Percentiles rank a stretch among this genome's conserved stretches.
phyloP scores from a whole-genome alignment of 768 basidiomycete genomes.

The Hirschioporus abietinus region DNA sequence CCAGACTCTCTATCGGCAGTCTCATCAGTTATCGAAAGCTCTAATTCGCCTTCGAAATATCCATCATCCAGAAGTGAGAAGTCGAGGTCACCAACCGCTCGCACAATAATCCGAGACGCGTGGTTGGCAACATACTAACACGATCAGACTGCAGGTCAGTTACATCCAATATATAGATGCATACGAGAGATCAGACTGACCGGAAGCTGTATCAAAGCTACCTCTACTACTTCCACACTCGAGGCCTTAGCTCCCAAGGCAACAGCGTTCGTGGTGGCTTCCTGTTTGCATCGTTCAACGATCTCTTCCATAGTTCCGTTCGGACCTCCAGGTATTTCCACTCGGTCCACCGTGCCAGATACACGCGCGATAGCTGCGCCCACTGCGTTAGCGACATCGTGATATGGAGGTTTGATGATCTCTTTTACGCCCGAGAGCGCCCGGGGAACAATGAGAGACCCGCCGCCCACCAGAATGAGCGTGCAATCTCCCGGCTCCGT shows the following conservation, averaged over 20 bases:
- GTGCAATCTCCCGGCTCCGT: conserved; percentile 52
- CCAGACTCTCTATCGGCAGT: background rate
- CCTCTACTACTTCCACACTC: conserved; percentile 48
- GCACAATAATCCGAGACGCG: conserved; percentile 51
- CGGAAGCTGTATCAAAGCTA: conserved; percentile 49
- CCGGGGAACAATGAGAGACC: conserved; percentile 52
- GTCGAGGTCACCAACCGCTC: conserved; percentile 51
- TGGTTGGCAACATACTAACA: conserved; percentile 43
- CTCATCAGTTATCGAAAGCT: background rate
- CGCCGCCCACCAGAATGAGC: conserved; percentile 61
- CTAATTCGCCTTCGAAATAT: background rate
- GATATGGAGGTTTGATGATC: conserved; percentile 44
- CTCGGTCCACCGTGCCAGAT: conserved; percentile 40
- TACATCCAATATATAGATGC: background rate
- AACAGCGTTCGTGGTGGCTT: conserved; percentile 40
- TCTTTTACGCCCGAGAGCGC: conserved; percentile 45
- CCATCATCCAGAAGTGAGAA: conserved; percentile 9
- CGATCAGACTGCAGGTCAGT: background rate
- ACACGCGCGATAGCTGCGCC: conserved; percentile 41
- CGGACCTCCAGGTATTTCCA: conserved; percentile 18
- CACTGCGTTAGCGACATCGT: conserved; percentile 57
- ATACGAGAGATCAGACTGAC: conserved; percentile 18
- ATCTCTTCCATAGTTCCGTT: conserved; percentile 27
- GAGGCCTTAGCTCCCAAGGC: conserved; percentile 39
- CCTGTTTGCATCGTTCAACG: conserved; percentile 24